A percentile compares a stretch with the other conserved stretches of the same genome.
phyloP scores from a whole-genome alignment of 805 yeast species.

The Gaillardinia entomophila region DNA sequence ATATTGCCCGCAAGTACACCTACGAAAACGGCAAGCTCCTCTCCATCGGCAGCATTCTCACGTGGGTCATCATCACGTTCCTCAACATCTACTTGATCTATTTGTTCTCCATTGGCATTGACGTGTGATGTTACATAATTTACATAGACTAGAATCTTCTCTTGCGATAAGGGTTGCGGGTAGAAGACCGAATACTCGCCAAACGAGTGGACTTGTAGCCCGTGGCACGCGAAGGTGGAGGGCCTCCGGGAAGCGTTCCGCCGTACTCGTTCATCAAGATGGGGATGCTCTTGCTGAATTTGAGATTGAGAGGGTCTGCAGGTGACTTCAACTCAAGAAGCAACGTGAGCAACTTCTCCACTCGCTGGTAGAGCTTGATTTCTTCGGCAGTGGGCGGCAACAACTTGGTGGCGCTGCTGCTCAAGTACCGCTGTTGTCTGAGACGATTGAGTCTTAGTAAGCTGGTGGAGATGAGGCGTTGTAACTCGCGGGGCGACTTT shows the following conservation, averaged over 20 bases:
- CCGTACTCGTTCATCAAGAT: slow-evolving; percentile 66
- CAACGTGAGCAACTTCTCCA: slow-evolving; percentile 23
- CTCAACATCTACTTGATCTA: slow-evolving; percentile 36
- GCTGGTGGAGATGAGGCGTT: slow-evolving; percentile 26
- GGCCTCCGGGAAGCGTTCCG: slow-evolving; percentile 72
- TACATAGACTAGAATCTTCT: background rate
- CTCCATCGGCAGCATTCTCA: slow-evolving; percentile 24
- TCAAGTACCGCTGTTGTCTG: slow-evolving; percentile 34
- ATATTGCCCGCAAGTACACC: slow-evolving; percentile 15
- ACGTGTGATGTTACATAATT: slow-evolving; percentile 10
- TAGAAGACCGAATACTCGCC: background rate
- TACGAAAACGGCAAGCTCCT: slow-evolving; percentile 36
- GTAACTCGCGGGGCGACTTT: slow-evolving; percentile 25
- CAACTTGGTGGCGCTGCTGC: slow-evolving; percentile 17
- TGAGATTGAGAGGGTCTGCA: slow-evolving; percentile 12
- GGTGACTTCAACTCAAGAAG: slow-evolving; percentile 23
- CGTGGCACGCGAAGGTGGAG: slow-evolving; percentile 19
- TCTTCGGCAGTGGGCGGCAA: slow-evolving; percentile 23
- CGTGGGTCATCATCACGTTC: slow-evolving; percentile 36
- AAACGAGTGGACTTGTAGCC: background rate
- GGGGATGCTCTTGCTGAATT: slow-evolving; percentile 47
- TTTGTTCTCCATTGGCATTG: slow-evolving; percentile 37
- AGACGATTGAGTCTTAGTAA: slow-evolving; percentile 31
- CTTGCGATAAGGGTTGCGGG: background rate
- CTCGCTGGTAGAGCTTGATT: slow-evolving; percentile 22